These are phyloP conservation scores for Neurospora terricola DNA, from an alignment of 495 filamentous ascomycete species.

Conservation along the genomic window DNA sequence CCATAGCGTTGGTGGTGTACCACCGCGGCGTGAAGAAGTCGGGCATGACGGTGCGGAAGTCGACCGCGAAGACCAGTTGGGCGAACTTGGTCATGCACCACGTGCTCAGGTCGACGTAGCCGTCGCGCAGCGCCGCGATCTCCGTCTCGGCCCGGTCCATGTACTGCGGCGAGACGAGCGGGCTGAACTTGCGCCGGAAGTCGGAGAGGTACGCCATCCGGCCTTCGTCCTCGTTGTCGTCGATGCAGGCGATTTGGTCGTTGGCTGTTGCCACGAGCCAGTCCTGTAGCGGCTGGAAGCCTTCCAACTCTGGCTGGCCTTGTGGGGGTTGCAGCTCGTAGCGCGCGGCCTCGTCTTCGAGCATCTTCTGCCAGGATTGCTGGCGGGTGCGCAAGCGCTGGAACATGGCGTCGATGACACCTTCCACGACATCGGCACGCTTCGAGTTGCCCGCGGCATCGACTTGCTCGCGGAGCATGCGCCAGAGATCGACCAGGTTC, in stretches of 20 bases:
- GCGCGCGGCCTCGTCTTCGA: constrained; percentile 74
- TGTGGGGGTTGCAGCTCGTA: constrained; percentile 36
- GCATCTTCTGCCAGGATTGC: constrained; percentile 71
- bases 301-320: constrained; percentile 56
- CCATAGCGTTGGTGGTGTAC: constrained; percentile 75
- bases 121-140: constrained; percentile 65
- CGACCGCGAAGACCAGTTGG: constrained; percentile 70
- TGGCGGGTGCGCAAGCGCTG: constrained; percentile 72
- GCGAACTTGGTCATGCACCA: constrained; percentile 83
- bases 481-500: constrained; percentile 89
- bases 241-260: constrained; percentile 95
- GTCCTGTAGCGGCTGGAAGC: constrained; percentile 72
- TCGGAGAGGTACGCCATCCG: constrained; percentile 66
- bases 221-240: constrained; percentile 66
- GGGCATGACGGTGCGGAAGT: constrained; percentile 69
- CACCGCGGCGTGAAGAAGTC: constrained; percentile 87
- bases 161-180: constrained; percentile 73
- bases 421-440: constrained; percentile 78
- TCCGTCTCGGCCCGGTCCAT: constrained; percentile 60
- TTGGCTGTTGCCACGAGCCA: constrained; percentile 97
- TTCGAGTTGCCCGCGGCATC: constrained; percentile 69
- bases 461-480: constrained; percentile 89
- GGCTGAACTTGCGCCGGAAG: constrained; percentile 69
- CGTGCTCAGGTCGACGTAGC: constrained; percentile 87
- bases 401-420: constrained; percentile 91